These are phyloP conservation scores for Calonectria montana DNA, from an alignment of 2,329 filamentous ascomycete genomes.

Conservation along the genomic window DNA sequence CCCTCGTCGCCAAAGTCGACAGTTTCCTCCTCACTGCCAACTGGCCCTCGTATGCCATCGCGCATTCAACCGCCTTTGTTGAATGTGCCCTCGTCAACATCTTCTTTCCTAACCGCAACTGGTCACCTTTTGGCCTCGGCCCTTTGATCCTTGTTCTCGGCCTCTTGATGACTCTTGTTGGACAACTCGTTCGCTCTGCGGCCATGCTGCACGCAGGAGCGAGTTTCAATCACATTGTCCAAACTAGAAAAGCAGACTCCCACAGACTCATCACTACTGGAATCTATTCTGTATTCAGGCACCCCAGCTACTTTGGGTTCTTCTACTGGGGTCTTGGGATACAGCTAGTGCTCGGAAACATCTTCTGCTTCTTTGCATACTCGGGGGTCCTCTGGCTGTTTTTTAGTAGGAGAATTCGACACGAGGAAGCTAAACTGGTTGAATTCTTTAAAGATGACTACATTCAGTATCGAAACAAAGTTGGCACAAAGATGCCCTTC, in stretches of 20 bases:
- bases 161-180: conserved; percentile 71
- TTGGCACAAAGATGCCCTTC: conserved; percentile 85
- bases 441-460: conserved; percentile 90
- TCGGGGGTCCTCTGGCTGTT: conserved; percentile 84
- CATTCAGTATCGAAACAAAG: conserved; percentile 75
- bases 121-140: conserved; percentile 58
- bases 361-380: conserved; percentile 81
- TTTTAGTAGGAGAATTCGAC: conserved; percentile 78
- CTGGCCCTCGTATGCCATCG: conserved; percentile 84
- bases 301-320: conserved; percentile 97
- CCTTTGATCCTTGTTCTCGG: conserved; percentile 65
- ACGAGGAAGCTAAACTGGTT: conserved; percentile 83
- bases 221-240: conserved; percentile 92
- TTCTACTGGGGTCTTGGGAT: conserved; percentile 99
- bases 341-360: conserved; percentile 89
- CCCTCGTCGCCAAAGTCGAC: conserved; percentile 74
- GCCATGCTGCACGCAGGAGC: conserved; percentile 91
- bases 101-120: conserved; percentile 63
- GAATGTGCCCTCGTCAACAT: conserved; percentile 76
- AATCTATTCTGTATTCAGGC: conserved; percentile 80
- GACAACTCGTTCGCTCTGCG: conserved; percentile 80
- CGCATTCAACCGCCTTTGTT: conserved; percentile 78
- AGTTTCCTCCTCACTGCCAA: conserved; percentile 89
- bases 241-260: conserved; percentile 72
- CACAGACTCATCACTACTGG: conserved; percentile 88